A percentile compares a stretch with the other conserved stretches of the same genome.
phyloP scores from a whole-genome alignment of 768 basidiomycete genomes.

The Hemileccinum impolitum region DNA sequence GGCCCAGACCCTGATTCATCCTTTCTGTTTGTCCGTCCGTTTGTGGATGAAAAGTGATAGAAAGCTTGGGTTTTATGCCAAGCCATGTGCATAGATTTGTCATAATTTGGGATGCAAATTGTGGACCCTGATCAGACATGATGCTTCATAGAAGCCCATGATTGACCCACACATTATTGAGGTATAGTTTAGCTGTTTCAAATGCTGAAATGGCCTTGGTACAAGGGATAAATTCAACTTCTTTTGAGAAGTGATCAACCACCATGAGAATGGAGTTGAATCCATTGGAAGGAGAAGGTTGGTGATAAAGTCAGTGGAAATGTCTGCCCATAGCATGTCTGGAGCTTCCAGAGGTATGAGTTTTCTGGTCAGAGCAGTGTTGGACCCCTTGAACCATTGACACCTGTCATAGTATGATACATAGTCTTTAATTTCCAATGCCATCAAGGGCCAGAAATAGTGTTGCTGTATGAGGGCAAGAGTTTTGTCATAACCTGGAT shows the following conservation, averaged over 20 bases:
- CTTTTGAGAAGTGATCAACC: neutral
- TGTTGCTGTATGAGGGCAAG: too few species aligned
- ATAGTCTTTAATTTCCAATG: too few species aligned
- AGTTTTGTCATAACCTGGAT: too few species aligned
- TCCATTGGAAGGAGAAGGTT: too few species aligned
- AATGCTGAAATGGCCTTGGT: neutral
- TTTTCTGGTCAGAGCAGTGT: too few species aligned
- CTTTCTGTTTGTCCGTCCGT: slow-evolving; percentile 35
- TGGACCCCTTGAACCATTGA: too few species aligned
- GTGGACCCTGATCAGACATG: neutral
- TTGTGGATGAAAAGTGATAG: slow-evolving; percentile 35
- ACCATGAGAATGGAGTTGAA: neutral
- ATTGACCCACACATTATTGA: neutral
- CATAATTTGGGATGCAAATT: neutral
- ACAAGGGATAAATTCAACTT: neutral
- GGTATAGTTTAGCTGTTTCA: neutral
- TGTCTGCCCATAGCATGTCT: too few species aligned
- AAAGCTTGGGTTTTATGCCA: slow-evolving; percentile 15
- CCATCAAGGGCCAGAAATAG: too few species aligned
- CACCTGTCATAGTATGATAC: too few species aligned
- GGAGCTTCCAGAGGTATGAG: too few species aligned
- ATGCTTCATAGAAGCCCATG: slow-evolving; percentile 1
- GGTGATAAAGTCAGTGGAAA: too few species aligned
- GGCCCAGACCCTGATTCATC: slow-evolving; percentile 23
- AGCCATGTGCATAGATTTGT: neutral